Conservation (phyloP, 2,329 filamentous ascomycete genomes). For the Cercospora sp. region DNA sequence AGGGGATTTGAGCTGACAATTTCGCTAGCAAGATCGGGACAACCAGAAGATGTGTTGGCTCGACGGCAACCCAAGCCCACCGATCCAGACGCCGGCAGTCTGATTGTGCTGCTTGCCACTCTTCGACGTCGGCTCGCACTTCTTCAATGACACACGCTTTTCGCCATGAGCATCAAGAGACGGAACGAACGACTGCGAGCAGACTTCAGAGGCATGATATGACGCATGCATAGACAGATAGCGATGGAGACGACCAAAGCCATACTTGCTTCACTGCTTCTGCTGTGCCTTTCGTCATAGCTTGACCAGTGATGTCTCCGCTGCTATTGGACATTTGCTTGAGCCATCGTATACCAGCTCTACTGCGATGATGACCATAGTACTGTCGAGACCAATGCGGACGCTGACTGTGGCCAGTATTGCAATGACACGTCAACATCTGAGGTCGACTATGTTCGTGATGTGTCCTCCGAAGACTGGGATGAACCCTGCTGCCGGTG, state of each 20-base stretch:
- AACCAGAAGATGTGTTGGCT: not conserved
- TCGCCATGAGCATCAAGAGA: not conserved
- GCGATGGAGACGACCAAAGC: not conserved
- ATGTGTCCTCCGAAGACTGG: not conserved
- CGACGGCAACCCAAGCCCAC: not conserved
- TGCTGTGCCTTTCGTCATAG: not conserved
- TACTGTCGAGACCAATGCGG: not conserved
- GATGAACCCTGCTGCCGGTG: constrained; percentile 1
- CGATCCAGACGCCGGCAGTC: not conserved
- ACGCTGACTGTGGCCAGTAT: not conserved
- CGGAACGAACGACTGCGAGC: not conserved
- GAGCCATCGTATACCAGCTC: not conserved
- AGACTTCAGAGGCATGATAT: not conserved
- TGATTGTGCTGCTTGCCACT: not conserved
- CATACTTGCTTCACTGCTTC: not conserved
- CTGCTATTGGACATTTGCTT: not conserved
- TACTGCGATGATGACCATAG: not conserved
- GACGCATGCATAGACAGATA: not conserved
- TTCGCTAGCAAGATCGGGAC: not conserved
- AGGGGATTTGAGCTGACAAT: not conserved
- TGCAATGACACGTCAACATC: not conserved
- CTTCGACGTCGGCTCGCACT: not conserved
- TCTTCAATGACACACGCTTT: not conserved
- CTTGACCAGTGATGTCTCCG: not conserved
- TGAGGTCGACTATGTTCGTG: not conserved